phyloP scores from a whole-genome alignment of 441 rosid genomes.

The Mallotus japonicus region DNA sequence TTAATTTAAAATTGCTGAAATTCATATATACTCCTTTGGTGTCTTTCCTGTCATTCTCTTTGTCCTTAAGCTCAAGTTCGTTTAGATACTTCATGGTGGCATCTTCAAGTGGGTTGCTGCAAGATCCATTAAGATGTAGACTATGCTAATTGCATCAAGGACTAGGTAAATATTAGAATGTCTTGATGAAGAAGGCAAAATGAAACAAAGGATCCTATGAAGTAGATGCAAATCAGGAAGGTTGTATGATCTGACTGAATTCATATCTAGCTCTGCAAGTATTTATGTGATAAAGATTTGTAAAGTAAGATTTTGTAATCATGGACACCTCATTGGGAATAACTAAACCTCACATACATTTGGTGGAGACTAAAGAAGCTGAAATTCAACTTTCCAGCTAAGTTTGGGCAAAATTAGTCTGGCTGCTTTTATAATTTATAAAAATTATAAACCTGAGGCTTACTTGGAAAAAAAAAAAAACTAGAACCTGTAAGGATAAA shows the following conservation, averaged over 20 bases:
- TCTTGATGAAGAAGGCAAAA: not conserved
- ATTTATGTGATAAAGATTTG: not conserved
- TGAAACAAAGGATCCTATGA: not conserved
- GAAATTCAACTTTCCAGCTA: not conserved
- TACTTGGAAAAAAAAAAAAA: not conserved
- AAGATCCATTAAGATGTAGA: not conserved
- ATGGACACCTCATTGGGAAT: not conserved
- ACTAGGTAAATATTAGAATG: not conserved
- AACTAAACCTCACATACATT: too few species aligned
- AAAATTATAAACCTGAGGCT: not conserved
- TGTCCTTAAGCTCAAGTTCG: too few species aligned
- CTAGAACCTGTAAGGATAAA: not conserved
- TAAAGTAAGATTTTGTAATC: not conserved
- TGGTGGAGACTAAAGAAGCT: not conserved
- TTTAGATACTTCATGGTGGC: not conserved
- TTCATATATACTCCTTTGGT: too few species aligned
- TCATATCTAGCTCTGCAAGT: not conserved
- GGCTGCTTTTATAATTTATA: not conserved
- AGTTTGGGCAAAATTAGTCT: not conserved
- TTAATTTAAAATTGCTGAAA: not conserved
- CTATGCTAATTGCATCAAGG: not conserved
- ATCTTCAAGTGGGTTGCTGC: not conserved
- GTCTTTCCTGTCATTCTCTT: too few species aligned
- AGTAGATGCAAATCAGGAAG: not conserved
- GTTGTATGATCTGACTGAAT: not conserved